Conservation (phyloP, 192 early-diverging fungal species). For the Podila horticola region DNA sequence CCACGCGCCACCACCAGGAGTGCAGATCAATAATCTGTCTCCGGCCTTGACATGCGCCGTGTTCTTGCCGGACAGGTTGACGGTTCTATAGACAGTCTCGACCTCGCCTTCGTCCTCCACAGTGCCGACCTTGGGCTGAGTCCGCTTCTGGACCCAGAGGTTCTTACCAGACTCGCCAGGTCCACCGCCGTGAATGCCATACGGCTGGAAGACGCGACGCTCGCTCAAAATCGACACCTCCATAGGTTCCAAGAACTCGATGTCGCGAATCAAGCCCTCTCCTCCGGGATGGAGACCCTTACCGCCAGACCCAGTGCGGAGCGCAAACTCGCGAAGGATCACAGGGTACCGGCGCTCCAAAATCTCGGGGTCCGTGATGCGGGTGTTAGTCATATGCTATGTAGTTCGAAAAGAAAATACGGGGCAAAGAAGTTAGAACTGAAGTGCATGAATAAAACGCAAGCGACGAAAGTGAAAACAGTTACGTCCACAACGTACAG, state of each 20-base stretch:
- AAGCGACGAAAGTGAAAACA: no score
- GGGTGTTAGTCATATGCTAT: slow-evolving; percentile 96
- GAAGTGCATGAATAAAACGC: no score
- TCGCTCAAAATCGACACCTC: slow-evolving; percentile 93
- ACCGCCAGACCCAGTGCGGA: slow-evolving; percentile 83
- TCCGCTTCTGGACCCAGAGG: slow-evolving; percentile 74
- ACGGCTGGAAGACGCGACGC: slow-evolving; percentile 89
- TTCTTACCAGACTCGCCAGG: slow-evolving; percentile 80
- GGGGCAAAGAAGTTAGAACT: background rate
- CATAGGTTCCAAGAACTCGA: slow-evolving; percentile 91
- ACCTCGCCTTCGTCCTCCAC: slow-evolving; percentile 14
- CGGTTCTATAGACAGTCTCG: slow-evolving; percentile 44
- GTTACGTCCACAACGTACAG: slow-evolving; percentile 30
- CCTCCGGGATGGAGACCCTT: slow-evolving; percentile 81
- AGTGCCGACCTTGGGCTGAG: slow-evolving; percentile 33
- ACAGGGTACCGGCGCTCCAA: slow-evolving; percentile 93
- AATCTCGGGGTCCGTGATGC: slow-evolving; percentile 98
- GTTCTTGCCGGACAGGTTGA: slow-evolving; percentile 93
- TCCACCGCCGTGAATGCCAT: slow-evolving; percentile 86
- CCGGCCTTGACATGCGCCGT: slow-evolving; percentile 77
- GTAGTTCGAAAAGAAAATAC: background rate
- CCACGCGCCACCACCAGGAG: slow-evolving; percentile 96
- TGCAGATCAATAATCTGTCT: slow-evolving; percentile 86
- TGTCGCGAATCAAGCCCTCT: slow-evolving; percentile 91
- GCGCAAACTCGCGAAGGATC: slow-evolving; percentile 83